Evolutionary conservation across 805 yeast species (phyloP).

Genomic region (Blastobotrys americana): DNA sequence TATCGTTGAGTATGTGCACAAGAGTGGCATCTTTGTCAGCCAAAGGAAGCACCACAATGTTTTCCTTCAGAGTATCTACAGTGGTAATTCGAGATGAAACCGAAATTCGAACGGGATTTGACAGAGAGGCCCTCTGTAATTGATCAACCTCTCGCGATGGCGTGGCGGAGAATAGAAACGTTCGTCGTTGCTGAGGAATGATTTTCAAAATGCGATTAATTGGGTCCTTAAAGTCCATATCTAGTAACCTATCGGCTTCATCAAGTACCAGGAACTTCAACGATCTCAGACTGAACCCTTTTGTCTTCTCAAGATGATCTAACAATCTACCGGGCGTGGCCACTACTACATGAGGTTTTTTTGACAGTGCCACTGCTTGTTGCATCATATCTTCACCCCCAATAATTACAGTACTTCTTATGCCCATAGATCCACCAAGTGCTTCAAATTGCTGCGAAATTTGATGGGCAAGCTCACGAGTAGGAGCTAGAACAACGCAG

Average conservation of each 20-base stretch:
- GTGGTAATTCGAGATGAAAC: conserved; percentile 86
- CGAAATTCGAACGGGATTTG: conserved; percentile 84
- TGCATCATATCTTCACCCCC: conserved; percentile 99
- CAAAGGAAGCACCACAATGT: conserved; percentile 83
- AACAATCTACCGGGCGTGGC: conserved; percentile 87
- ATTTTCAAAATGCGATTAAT: conserved; percentile 76
- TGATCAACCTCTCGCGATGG: conserved; percentile 94
- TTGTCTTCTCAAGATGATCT: conserved; percentile 90
- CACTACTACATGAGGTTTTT: conserved; percentile 88
- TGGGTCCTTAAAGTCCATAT: conserved; percentile 95
- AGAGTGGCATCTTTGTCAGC: conserved; percentile 86
- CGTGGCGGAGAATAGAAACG: conserved; percentile 90
- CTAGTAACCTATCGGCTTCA: conserved; percentile 93
- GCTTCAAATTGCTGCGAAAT: conserved; percentile 95
- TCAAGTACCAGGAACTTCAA: conserved; percentile 85
- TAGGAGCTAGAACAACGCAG: conserved; percentile 80
- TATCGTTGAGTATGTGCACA: conserved; percentile 75
- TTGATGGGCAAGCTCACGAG: conserved; percentile 47
- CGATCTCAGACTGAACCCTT: conserved; percentile 75
- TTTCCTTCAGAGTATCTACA: conserved; percentile 87
- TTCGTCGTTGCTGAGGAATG: conserved; percentile 73
- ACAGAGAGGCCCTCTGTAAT: conserved; percentile 84
- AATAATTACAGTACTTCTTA: conserved; percentile 80
- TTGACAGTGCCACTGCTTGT: conserved; percentile 87
- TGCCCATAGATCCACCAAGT: conserved; percentile 83